Evolutionary conservation across 768 basidiomycete species (phyloP).

Genomic region (Phanerodontia chrysosporium): DNA sequence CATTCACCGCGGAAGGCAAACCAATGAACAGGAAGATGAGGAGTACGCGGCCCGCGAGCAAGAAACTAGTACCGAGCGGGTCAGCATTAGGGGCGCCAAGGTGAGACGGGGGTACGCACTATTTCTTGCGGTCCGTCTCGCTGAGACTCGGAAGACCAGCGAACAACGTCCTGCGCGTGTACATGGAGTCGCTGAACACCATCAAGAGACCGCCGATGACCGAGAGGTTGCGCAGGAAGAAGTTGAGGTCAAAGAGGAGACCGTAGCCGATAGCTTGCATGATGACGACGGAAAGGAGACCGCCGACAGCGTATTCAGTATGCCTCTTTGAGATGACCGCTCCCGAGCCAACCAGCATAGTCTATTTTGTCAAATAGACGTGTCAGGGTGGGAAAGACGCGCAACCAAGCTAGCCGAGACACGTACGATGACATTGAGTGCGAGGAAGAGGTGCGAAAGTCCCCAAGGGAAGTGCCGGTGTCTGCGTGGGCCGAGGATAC

Average conservation of each 20-base stretch:
- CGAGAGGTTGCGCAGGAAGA: constrained; percentile 98
- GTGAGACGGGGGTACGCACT: constrained; percentile 45
- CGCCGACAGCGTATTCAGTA: constrained; percentile 86
- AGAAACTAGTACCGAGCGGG: constrained; percentile 57
- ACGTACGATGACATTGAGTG: constrained; percentile 86
- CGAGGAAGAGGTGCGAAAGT: constrained; percentile 87
- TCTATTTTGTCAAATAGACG: constrained; percentile 38
- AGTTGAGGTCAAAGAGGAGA: constrained; percentile 98
- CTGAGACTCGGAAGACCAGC: constrained; percentile 87
- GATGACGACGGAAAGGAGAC: constrained; percentile 86
- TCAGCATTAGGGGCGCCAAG: background rate
- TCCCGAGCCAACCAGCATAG: constrained; percentile 82
- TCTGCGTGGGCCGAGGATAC: constrained; percentile 37
- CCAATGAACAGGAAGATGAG: constrained; percentile 99
- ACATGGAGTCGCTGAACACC: constrained; percentile 97
- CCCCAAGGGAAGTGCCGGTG: constrained; percentile 97
- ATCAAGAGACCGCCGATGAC: constrained; percentile 98
- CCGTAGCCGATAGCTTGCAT: constrained; percentile 98
- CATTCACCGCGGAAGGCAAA: constrained; percentile 90
- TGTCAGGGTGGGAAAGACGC: background rate
- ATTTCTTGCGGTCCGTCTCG: constrained; percentile 97
- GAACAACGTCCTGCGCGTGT: constrained; percentile 81
- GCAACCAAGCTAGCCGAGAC: background rate
- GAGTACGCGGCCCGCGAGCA: constrained; percentile 93
- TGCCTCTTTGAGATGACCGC: constrained; percentile 84